phyloP scores from a whole-genome alignment of 1,139 yeast species.

The Blastobotrys raffinosifermentans region DNA sequence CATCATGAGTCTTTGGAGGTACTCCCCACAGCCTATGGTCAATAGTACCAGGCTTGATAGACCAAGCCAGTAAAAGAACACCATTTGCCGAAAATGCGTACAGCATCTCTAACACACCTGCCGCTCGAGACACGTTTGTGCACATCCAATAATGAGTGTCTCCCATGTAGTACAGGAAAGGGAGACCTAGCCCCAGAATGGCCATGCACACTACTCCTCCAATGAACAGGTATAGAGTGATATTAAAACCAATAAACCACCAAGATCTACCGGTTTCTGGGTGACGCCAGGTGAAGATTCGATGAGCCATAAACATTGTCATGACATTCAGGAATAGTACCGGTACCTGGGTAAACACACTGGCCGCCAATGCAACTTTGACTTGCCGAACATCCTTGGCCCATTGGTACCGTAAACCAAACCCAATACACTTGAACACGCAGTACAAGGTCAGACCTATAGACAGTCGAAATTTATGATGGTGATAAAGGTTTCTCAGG shows the following conservation, averaged over 20 bases:
- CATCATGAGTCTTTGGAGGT: slow-evolving; percentile 12
- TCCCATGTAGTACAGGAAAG: slow-evolving; percentile 54
- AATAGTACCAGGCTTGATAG: slow-evolving; percentile 50
- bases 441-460: slow-evolving; percentile 52
- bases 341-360: slow-evolving; percentile 49
- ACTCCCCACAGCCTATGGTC: slow-evolving; percentile 44
- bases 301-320: slow-evolving; percentile 62
- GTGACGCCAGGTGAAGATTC: slow-evolving; percentile 77
- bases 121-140: slow-evolving; percentile 52
- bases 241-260: slow-evolving; percentile 52
- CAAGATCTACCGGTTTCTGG: slow-evolving; percentile 64
- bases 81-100: slow-evolving; percentile 52
- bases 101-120: slow-evolving; percentile 51
- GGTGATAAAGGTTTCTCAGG: slow-evolving; percentile 46
- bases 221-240: slow-evolving; percentile 48
- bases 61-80: slow-evolving; percentile 48
- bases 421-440: slow-evolving; percentile 52
- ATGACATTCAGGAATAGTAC: slow-evolving; percentile 41
- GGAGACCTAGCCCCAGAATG: slow-evolving; percentile 58
- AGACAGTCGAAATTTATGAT: slow-evolving; percentile 59
- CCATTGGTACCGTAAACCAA: slow-evolving; percentile 57
- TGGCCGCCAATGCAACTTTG: slow-evolving; percentile 52
- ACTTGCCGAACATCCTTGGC: slow-evolving; percentile 43
- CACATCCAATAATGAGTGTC: slow-evolving; percentile 44
- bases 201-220: slow-evolving; percentile 59